Percentiles rank a stretch among this genome's conserved stretches.
phyloP scores from a whole-genome alignment of 495 filamentous ascomycete genomes.

The Penicillium lagena region DNA sequence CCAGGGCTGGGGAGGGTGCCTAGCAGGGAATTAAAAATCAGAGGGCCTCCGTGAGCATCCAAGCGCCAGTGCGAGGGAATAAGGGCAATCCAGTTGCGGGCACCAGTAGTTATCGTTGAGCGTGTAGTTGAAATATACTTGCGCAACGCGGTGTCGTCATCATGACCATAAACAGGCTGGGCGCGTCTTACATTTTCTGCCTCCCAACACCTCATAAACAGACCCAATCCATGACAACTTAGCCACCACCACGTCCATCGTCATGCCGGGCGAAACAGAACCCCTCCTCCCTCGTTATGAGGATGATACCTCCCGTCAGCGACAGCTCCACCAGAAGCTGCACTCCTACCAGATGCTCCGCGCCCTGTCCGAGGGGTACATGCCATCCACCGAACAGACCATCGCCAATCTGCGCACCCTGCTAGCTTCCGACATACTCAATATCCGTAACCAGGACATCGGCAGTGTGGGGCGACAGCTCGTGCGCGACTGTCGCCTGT shows the following conservation, averaged over 20 bases:
- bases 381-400: constrained; percentile 84
- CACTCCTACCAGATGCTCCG: constrained; percentile 89
- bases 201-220: not conserved
- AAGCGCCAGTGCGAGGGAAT: not conserved
- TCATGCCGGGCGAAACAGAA: constrained; percentile 57
- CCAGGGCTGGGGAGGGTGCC: too few species aligned
- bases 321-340: constrained; percentile 73
- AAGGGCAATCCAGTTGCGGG: not conserved
- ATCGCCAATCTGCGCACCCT: constrained; percentile 78
- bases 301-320: constrained; percentile 74
- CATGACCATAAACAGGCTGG: constrained; percentile 10
- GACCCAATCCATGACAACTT: not conserved
- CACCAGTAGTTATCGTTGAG: too few species aligned
- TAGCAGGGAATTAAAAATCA: too few species aligned
- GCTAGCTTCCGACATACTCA: constrained; percentile 69
- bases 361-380: constrained; percentile 77
- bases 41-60: too few species aligned
- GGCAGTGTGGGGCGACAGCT: constrained; percentile 71
- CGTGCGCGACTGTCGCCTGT: constrained; percentile 63
- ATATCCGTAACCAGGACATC: constrained; percentile 66
- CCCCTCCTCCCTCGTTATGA: constrained; percentile 80
- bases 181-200: not conserved
- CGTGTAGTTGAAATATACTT: too few species aligned
- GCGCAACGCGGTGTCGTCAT: constrained; percentile 5
- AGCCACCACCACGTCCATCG: constrained; percentile 1